phyloP scores from a whole-genome alignment of 306 rosid genomes.

The Corylus avellana region DNA sequence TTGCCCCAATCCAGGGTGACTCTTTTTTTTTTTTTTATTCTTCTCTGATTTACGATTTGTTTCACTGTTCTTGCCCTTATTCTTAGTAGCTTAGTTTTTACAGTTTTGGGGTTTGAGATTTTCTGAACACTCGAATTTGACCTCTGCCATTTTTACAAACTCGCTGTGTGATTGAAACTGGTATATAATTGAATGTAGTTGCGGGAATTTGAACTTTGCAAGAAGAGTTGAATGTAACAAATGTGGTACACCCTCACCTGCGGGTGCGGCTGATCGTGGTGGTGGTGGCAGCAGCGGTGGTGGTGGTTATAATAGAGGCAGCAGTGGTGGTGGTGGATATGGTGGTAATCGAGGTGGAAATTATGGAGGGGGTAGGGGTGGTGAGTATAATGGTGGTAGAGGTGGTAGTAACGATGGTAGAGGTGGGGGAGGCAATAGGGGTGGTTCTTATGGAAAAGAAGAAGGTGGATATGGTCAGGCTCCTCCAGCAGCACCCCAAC shows the following conservation, averaged over 20 bases:
- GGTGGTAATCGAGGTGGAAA: conserved; percentile 41
- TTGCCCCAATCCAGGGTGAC: conserved; percentile 82
- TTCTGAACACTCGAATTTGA: background rate
- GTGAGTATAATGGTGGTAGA: conserved; percentile 34
- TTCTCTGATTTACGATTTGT: background rate
- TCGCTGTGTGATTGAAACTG: conserved; percentile 13
- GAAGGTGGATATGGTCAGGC: conserved; percentile 75
- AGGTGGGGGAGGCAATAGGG: conserved; percentile 67
- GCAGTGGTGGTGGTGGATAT: conserved; percentile 54
- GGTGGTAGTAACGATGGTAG: conserved; percentile 48
- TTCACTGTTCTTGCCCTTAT: background rate
- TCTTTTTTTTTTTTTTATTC: background rate
- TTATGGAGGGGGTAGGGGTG: conserved; percentile 34
- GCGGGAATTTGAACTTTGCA: conserved; percentile 93
- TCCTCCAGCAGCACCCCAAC: conserved; percentile 62
- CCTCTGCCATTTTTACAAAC: background rate
- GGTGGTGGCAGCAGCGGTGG: conserved; percentile 50
- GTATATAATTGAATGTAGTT: conserved; percentile 49
- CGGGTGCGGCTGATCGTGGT: conserved; percentile 51
- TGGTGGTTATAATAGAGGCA: conserved; percentile 51
- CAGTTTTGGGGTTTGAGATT: background rate
- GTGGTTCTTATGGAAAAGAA: conserved; percentile 78
- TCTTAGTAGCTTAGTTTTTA: background rate
- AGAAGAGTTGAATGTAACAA: conserved; percentile 96
- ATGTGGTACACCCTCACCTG: conserved; percentile 87